Conservation (phyloP, 208 protist genomes). For the Leishmania aethiopica region DNA sequence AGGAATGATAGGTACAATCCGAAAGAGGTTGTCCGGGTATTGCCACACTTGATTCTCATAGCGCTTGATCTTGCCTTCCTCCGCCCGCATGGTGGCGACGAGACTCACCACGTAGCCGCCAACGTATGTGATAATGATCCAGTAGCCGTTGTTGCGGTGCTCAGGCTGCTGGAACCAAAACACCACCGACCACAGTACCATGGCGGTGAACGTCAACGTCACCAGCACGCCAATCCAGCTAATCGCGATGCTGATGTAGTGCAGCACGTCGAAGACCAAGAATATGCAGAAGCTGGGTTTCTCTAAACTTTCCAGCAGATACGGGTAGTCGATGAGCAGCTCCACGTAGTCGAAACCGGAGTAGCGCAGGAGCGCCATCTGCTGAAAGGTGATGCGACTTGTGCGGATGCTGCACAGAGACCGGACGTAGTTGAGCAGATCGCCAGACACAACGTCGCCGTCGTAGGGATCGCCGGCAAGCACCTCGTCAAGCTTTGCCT, state of each 20-base stretch:
- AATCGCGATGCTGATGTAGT: constrained; percentile 42
- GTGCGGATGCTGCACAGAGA: constrained; percentile 64
- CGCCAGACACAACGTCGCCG: constrained; percentile 42
- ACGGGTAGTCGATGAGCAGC: constrained; percentile 73
- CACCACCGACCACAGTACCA: constrained; percentile 56
- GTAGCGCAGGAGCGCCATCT: constrained; percentile 73
- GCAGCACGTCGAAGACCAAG: constrained; percentile 30
- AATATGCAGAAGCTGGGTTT: constrained; percentile 23
- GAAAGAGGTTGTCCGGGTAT: constrained; percentile 75
- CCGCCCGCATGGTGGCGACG: constrained; percentile 58
- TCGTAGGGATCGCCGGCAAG: constrained; percentile 51
- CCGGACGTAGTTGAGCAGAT: constrained; percentile 66
- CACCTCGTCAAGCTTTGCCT: constrained; percentile 70
- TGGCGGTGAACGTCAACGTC: constrained; percentile 45
- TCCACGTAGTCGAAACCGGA: constrained; percentile 85
- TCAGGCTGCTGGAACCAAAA: constrained; percentile 48
- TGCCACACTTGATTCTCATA: constrained; percentile 68
- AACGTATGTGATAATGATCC: constrained; percentile 80
- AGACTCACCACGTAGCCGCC: constrained; percentile 71
- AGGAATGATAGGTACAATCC: constrained; percentile 73
- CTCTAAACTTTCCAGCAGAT: constrained; percentile 54
- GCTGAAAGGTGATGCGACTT: constrained; percentile 54
- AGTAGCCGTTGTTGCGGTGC: constrained; percentile 62
- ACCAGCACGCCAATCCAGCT: constrained; percentile 65
- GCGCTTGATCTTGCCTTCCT: constrained; percentile 66